Conservation (phyloP, 257 asterid genomes). For the Penstemon davidsonii region DNA sequence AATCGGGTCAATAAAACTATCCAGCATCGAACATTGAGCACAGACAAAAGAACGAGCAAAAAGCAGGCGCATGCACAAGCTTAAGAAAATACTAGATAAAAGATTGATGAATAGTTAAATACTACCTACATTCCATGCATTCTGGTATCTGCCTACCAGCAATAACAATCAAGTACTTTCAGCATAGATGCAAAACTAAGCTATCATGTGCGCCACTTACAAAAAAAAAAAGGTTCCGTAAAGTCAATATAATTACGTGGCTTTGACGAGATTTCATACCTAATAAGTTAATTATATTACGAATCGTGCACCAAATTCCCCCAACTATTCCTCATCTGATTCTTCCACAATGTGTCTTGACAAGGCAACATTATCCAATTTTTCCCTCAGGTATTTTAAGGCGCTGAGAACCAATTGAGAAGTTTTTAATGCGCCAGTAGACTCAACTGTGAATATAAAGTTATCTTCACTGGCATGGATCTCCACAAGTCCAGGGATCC, state of each 20-base stretch:
- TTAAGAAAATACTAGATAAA: background rate
- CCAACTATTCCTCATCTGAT: slow-evolving; percentile 74
- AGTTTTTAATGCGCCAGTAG: slow-evolving; percentile 89
- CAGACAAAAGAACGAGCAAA: no score
- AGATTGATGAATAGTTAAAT: background rate
- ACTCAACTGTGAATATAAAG: slow-evolving; percentile 87
- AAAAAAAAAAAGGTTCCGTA: slow-evolving; percentile 5
- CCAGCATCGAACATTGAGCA: background rate
- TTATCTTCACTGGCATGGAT: slow-evolving; percentile 88
- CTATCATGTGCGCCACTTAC: slow-evolving; percentile 18
- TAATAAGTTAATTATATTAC: slow-evolving; percentile 4
- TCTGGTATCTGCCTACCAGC: background rate
- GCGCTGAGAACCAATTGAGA: slow-evolving; percentile 85
- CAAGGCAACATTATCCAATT: slow-evolving; percentile 89
- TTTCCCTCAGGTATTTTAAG: slow-evolving; percentile 80
- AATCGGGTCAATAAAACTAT: background rate
- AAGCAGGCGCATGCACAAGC: background rate
- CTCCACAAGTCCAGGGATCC: slow-evolving; percentile 77
- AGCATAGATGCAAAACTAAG: slow-evolving; percentile 3
- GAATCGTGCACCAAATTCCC: slow-evolving; percentile 85
- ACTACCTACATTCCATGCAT: slow-evolving; percentile 1
- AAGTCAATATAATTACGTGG: slow-evolving; percentile 30
- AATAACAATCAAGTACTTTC: slow-evolving; percentile 10
- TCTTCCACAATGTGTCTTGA: slow-evolving; percentile 96
- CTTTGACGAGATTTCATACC: slow-evolving; percentile 23